A percentile compares a stretch with the other conserved stretches of the same genome.
Conservation (phyloP, 2,329 filamentous ascomycete genomes). For the Phyllosticta citriasiana region DNA sequence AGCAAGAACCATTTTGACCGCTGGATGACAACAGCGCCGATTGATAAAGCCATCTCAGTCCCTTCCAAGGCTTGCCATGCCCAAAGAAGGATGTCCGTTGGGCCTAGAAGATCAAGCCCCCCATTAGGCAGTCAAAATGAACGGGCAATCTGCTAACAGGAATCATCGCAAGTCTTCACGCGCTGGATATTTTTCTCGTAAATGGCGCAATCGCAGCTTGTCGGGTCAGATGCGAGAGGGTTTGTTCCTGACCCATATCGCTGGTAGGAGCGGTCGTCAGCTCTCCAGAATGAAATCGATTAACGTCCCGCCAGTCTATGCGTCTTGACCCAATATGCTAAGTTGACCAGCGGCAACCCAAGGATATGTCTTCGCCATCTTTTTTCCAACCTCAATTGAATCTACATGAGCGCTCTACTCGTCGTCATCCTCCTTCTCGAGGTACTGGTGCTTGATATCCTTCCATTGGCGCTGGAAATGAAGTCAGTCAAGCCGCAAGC, state of each 20-base stretch:
- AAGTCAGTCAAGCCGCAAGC: conserved; percentile 15
- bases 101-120: too few species aligned
- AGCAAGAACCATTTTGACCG: too few species aligned
- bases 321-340: not conserved
- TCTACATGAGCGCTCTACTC: conserved; percentile 19
- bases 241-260: not conserved
- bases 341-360: not conserved
- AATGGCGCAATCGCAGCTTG: not conserved
- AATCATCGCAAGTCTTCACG: not conserved
- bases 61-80: too few species aligned
- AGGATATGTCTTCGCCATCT: not conserved
- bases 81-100: too few species aligned
- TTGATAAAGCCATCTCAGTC: too few species aligned
- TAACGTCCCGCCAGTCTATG: not conserved
- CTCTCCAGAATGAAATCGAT: not conserved
- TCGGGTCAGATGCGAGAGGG: not conserved
- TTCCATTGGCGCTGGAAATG: conserved; percentile 91
- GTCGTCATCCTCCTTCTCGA: conserved; percentile 60
- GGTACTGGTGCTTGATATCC: conserved; percentile 88
- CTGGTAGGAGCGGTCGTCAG: not conserved
- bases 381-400: not conserved
- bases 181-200: not conserved
- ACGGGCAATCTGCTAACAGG: too few species aligned
- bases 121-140: too few species aligned
- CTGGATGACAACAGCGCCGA: too few species aligned